phyloP scores from a whole-genome alignment of 305 asterid species.

The Solanum hybrid region DNA sequence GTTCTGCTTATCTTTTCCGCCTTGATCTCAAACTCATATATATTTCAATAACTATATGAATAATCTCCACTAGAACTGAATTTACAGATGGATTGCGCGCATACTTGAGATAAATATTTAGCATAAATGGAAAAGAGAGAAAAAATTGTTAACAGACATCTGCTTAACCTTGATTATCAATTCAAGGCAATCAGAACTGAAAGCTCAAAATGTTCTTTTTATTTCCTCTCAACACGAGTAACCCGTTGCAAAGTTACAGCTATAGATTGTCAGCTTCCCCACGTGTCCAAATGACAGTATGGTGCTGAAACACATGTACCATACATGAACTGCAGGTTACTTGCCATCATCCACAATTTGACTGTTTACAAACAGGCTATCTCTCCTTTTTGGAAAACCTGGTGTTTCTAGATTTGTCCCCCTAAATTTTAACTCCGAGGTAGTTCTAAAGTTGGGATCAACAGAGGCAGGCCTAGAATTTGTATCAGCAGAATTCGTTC shows the following conservation, averaged over 20 bases:
- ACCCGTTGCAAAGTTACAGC: conserved; percentile 28
- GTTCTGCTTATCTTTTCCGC: not conserved
- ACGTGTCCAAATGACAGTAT: not conserved
- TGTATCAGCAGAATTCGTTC: conserved; percentile 34
- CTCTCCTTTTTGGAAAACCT: conserved; percentile 64
- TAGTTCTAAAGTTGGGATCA: conserved; percentile 52
- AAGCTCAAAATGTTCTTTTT: conserved; percentile 14
- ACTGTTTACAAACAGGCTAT: conserved; percentile 40
- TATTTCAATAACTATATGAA: not conserved
- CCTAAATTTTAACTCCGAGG: conserved; percentile 61
- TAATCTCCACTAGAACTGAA: not conserved
- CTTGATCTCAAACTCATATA: not conserved
- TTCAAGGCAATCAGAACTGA: conserved; percentile 2
- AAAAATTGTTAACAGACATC: not conserved
- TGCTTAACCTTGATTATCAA: conserved; percentile 1
- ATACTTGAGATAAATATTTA: not conserved
- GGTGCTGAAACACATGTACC: conserved; percentile 4
- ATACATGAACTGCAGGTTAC: conserved; percentile 14
- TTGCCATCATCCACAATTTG: conserved; percentile 51
- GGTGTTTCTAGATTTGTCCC: conserved; percentile 49
- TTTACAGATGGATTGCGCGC: not conserved
- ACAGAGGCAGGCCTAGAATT: conserved; percentile 42
- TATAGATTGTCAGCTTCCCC: conserved; percentile 6
- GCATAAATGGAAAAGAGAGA: not conserved
- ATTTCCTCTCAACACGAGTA: conserved; percentile 16